phyloP scores from a whole-genome alignment of 2,329 filamentous ascomycete species.

The Harringtonia lauricola region DNA sequence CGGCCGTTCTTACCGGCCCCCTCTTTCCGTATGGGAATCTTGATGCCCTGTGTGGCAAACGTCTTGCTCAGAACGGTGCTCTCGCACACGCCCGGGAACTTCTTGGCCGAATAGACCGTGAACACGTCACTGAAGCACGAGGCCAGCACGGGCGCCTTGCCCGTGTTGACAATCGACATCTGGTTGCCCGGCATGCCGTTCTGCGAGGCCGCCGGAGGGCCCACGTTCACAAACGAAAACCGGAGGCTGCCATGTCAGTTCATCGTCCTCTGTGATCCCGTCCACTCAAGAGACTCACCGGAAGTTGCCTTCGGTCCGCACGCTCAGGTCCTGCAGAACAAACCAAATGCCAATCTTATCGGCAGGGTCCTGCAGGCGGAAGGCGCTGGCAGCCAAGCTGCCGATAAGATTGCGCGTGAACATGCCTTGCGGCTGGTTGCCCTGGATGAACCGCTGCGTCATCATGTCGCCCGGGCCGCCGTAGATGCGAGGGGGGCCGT shows the following conservation, averaged over 20 bases:
- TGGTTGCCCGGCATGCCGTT: slow-evolving; percentile 25
- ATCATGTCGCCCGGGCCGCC: slow-evolving; percentile 20
- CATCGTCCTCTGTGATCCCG: no score
- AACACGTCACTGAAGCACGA: slow-evolving; percentile 81
- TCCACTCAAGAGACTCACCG: slow-evolving; percentile 46
- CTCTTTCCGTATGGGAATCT: slow-evolving; percentile 92
- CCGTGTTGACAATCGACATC: slow-evolving; percentile 52
- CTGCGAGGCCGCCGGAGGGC: slow-evolving; percentile 30
- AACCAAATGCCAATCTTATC: slow-evolving; percentile 92
- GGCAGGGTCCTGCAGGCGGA: slow-evolving; percentile 65
- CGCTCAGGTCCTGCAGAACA: slow-evolving; percentile 87
- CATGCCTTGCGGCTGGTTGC: slow-evolving; percentile 61
- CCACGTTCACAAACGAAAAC: slow-evolving; percentile 78
- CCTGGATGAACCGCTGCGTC: slow-evolving; percentile 23
- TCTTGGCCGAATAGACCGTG: slow-evolving; percentile 93
- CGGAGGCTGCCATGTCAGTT: slow-evolving; percentile 48
- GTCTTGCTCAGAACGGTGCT: slow-evolving; percentile 84
- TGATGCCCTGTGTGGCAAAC: slow-evolving; percentile 89
- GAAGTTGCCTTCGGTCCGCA: slow-evolving; percentile 85
- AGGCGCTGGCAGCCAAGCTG: slow-evolving; percentile 79
- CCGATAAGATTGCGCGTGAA: slow-evolving; percentile 93
- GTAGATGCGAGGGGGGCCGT: slow-evolving; percentile 20
- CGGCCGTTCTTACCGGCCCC: slow-evolving; percentile 41
- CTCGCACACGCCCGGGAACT: slow-evolving; percentile 95
- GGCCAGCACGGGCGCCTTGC: slow-evolving; percentile 71